Evolutionary conservation across 2,329 filamentous ascomycete species (phyloP).

Genomic region (Zasmidium citrigriseum): DNA sequence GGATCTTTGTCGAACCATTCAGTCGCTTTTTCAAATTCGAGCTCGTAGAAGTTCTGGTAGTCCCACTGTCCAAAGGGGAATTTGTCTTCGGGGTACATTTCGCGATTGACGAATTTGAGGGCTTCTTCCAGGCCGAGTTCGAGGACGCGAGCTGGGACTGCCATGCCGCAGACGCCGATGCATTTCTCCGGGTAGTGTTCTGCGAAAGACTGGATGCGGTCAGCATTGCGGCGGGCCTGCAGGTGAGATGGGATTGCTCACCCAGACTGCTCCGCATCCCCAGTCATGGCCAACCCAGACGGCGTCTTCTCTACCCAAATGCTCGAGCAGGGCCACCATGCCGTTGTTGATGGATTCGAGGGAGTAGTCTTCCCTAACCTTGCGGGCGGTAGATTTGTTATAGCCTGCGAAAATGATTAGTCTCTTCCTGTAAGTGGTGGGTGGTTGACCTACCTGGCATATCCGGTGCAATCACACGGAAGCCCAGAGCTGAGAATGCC

Average conservation of each 20-base stretch:
- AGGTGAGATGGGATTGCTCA: neutral
- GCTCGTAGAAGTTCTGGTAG: constrained; percentile 38
- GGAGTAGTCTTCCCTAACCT: constrained; percentile 34
- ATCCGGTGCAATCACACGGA: constrained; percentile 33
- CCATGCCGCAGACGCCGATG: constrained; percentile 30
- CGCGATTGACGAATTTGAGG: constrained; percentile 42
- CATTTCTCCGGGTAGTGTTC: constrained; percentile 35
- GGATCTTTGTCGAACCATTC: constrained; percentile 22
- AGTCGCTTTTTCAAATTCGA: constrained; percentile 26
- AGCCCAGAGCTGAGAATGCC: constrained; percentile 32
- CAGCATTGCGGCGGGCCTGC: neutral
- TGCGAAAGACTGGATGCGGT: constrained; percentile 9
- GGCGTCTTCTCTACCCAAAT: constrained; percentile 41
- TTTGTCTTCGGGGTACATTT: constrained; percentile 48
- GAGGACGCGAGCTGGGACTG: constrained; percentile 45
- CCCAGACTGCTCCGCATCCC: constrained; percentile 38
- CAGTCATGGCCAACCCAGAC: constrained; percentile 54
- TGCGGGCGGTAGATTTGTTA: constrained; percentile 34
- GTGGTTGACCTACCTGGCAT: constrained; percentile 35
- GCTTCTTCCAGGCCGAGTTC: constrained; percentile 44
- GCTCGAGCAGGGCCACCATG: constrained; percentile 42
- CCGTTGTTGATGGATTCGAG: constrained; percentile 31
- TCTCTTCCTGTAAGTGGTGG: neutral
- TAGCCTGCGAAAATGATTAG: constrained; percentile 37
- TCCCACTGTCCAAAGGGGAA: constrained; percentile 42